Evolutionary conservation across 331 rosid genomes (phyloP).

Genomic region (Quercus lobata): DNA sequence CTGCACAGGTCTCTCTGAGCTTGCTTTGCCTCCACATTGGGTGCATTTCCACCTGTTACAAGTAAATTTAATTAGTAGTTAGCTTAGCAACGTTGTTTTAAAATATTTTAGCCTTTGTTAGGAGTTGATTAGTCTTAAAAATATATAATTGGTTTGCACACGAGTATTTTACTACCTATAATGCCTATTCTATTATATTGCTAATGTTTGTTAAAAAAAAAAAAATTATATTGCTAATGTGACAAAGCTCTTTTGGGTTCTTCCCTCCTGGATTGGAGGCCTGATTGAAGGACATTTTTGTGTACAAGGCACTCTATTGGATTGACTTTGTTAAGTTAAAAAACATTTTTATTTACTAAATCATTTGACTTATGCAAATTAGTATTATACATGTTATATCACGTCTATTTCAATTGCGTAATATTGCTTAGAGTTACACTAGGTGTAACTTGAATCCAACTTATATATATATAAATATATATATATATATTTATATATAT

Average conservation of each 20-base stretch:
- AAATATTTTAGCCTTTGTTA: neutral
- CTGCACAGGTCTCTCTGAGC: constrained; percentile 55
- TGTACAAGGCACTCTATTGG: neutral
- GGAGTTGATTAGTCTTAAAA: neutral
- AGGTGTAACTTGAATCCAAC: too few species aligned
- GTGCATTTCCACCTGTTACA: constrained; percentile 88
- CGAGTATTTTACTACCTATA: neutral
- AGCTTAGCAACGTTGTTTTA: neutral
- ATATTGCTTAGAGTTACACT: too few species aligned
- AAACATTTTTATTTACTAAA: neutral
- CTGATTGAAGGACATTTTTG: neutral
- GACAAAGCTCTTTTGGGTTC: neutral
- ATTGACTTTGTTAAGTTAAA: neutral
- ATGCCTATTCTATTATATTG: neutral
- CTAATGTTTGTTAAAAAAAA: neutral
- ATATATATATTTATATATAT: too few species aligned
- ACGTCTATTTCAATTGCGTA: too few species aligned
- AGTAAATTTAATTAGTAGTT: neutral
- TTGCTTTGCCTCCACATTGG: constrained; percentile 84
- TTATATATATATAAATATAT: too few species aligned
- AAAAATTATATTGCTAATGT: neutral
- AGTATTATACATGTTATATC: too few species aligned
- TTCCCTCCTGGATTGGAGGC: neutral
- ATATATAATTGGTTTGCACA: neutral
- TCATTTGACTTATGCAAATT: neutral